phyloP scores from a whole-genome alignment of 1,284 basidiomycete genomes.

The Melampsora occidentalis region DNA sequence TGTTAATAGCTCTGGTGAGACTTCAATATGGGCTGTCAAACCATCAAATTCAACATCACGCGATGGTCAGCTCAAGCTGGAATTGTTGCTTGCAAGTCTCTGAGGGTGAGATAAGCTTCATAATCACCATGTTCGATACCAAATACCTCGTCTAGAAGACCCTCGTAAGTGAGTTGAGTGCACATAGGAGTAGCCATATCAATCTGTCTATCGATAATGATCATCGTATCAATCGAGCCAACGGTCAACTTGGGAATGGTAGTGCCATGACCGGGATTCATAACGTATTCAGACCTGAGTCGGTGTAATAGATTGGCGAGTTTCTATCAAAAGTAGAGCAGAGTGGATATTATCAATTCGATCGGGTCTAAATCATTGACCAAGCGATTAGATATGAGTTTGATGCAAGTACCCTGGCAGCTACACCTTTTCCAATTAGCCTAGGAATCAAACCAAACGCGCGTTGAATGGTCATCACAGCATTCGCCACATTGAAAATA shows the following conservation, averaged over 20 bases:
- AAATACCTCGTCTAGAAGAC: constrained; percentile 89
- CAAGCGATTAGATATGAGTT: neutral
- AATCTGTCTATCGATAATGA: constrained; percentile 84
- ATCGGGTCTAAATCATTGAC: neutral
- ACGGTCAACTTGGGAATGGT: constrained; percentile 46
- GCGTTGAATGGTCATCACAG: constrained; percentile 77
- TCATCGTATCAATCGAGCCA: constrained; percentile 72
- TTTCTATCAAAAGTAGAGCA: constrained; percentile 60
- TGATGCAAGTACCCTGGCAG: constrained; percentile 64
- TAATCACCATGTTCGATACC: constrained; percentile 80
- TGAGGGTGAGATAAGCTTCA: neutral
- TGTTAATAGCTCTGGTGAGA: constrained; percentile 71
- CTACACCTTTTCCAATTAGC: constrained; percentile 88
- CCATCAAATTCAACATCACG: neutral
- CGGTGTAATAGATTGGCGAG: constrained; percentile 70
- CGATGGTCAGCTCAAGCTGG: neutral
- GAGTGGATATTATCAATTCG: neutral
- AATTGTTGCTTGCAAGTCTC: neutral
- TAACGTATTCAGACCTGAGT: constrained; percentile 56
- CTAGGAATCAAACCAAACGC: constrained; percentile 87
- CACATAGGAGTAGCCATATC: constrained; percentile 94
- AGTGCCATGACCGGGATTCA: constrained; percentile 41
- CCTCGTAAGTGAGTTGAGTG: constrained; percentile 95
- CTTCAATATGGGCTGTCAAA: constrained; percentile 37
- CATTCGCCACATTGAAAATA: constrained; percentile 82